phyloP scores from a whole-genome alignment of 768 basidiomycete genomes.

The Leccinum truebloodii region DNA sequence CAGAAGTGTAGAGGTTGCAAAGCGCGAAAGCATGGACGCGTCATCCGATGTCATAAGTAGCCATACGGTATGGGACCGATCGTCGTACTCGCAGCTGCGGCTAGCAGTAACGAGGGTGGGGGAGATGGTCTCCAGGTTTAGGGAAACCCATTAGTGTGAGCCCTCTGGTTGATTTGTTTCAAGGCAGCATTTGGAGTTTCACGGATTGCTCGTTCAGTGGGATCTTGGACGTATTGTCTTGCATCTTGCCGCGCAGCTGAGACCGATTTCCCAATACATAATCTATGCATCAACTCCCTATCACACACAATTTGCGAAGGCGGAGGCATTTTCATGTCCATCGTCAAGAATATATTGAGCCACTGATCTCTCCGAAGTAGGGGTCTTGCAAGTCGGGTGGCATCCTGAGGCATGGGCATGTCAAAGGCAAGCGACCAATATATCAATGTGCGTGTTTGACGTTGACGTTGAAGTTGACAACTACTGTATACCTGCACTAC shows the following conservation, averaged over 20 bases:
- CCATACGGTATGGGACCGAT: neutral
- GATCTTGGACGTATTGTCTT: neutral
- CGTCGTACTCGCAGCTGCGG: neutral
- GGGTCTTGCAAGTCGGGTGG: neutral
- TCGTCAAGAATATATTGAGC: neutral
- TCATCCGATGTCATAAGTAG: neutral
- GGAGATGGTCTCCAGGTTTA: neutral
- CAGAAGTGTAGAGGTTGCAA: neutral
- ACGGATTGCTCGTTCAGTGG: neutral
- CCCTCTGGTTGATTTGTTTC: neutral
- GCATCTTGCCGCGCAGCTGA: neutral
- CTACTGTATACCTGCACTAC: neutral
- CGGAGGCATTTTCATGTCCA: neutral
- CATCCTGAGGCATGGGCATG: neutral
- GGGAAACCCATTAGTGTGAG: neutral
- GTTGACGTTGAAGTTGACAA: neutral
- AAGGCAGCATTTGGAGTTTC: neutral
- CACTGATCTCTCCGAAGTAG: too few species aligned
- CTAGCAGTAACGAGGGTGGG: neutral
- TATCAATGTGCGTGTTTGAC: neutral
- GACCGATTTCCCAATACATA: neutral
- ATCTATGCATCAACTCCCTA: neutral
- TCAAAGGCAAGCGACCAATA: neutral
- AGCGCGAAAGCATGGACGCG: neutral
- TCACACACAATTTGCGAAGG: neutral